Percentiles rank a stretch among this genome's conserved stretches.
Conservation (phyloP, 345 rosid species). For the Pelargonium nanum region DNA sequence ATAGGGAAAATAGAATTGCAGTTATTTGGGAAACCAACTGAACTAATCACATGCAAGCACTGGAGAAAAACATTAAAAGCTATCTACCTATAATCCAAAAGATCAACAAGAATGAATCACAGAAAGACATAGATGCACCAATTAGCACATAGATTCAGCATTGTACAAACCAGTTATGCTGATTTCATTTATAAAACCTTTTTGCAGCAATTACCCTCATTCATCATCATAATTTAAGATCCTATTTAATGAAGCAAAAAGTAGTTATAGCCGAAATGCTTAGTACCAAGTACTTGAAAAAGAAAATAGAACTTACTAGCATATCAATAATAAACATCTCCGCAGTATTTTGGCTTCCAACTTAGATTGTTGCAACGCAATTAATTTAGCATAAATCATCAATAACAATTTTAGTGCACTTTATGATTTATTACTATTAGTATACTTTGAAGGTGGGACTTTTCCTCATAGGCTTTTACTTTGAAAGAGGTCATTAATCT, state of each 20-base stretch:
- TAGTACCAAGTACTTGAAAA: background rate
- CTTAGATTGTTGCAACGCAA: background rate
- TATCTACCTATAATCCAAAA: background rate
- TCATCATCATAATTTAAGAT: no score
- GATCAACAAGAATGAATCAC: background rate
- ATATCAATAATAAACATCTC: background rate
- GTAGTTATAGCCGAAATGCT: background rate
- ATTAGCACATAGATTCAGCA: no score
- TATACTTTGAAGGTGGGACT: background rate
- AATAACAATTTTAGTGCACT: background rate
- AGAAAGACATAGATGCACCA: no score
- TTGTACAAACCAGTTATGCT: no score
- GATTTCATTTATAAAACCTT: no score
- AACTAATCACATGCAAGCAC: no score
- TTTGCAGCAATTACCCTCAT: no score
- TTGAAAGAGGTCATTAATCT: background rate
- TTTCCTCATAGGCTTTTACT: background rate
- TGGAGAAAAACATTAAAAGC: background rate
- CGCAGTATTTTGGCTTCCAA: background rate
- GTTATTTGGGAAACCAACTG: background rate
- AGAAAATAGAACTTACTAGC: background rate
- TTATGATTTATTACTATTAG: background rate
- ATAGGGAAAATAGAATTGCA: constrained; percentile 8
- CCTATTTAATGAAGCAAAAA: background rate
- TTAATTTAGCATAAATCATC: background rate